These are phyloP conservation scores for Teratosphaeria gauchensis DNA, from an alignment of 2,329 filamentous ascomycete species.

Conservation along the genomic window DNA sequence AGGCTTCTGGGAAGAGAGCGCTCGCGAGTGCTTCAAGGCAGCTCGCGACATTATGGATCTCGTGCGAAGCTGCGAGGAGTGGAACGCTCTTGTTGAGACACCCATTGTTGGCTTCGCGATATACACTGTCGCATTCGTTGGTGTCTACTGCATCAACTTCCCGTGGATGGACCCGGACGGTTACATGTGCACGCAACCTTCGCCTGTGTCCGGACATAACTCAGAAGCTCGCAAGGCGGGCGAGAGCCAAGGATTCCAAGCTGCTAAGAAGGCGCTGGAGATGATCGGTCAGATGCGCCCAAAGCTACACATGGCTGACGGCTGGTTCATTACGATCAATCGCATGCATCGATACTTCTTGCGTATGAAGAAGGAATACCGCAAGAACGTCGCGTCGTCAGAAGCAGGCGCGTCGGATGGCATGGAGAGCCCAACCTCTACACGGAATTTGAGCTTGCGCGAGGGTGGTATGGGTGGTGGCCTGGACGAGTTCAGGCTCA, in stretches of 20 bases:
- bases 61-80: conserved; percentile 51
- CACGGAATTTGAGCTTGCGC: conserved; percentile 20
- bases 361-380: conserved; percentile 42
- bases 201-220: conserved; percentile 2
- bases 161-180: conserved; percentile 55
- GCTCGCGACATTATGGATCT: conserved; percentile 56
- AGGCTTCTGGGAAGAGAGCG: conserved; percentile 55
- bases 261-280: conserved; percentile 41
- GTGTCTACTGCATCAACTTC: conserved; percentile 58
- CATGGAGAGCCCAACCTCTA: conserved; percentile 19
- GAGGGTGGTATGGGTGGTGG: conserved; percentile 38
- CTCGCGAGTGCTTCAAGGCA: conserved; percentile 53
- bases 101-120: conserved; percentile 58
- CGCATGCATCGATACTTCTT: conserved; percentile 47
- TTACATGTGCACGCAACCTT: conserved; percentile 37
- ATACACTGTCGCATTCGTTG: conserved; percentile 56
- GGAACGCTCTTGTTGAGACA: conserved; percentile 55
- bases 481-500: conserved; percentile 45
- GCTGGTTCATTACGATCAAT: conserved; percentile 45
- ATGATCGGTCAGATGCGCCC: conserved; percentile 44
- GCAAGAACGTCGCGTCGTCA: conserved; percentile 22
- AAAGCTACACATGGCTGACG: conserved; percentile 47
- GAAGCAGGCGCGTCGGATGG: conserved; percentile 19
- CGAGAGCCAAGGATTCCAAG: conserved; percentile 28
- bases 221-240: conserved; percentile 9